These are phyloP conservation scores for Podila clonocystis DNA, from an alignment of 192 early-diverging fungal genomes.

Conservation along the genomic window DNA sequence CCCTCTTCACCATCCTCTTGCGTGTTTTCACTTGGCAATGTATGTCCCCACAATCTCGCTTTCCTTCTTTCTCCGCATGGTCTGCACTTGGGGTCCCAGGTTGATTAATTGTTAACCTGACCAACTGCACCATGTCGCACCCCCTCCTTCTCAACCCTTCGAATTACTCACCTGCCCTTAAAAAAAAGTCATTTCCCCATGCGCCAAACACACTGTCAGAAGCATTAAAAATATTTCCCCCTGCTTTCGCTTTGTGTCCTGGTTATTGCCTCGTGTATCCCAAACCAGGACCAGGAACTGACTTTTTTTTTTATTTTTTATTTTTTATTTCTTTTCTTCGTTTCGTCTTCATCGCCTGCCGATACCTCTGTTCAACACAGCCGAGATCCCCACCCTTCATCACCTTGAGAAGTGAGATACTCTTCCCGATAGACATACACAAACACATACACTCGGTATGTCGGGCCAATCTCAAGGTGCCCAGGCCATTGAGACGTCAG, in stretches of 20 bases:
- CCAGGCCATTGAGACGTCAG: conserved; percentile 43
- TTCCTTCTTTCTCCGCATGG: no score
- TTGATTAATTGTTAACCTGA: no score
- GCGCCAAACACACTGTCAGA: no score
- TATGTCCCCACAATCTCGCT: neutral
- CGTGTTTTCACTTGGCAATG: neutral
- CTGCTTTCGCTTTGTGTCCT: neutral
- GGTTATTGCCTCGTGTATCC: no score
- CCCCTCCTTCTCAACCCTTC: neutral
- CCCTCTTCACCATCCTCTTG: neutral
- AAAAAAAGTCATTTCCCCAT: neutral
- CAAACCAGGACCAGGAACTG: no score
- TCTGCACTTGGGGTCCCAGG: neutral
- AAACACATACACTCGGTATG: conserved; percentile 7
- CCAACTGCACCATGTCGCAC: no score
- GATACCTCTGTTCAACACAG: no score
- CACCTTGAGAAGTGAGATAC: no score
- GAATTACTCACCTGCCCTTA: neutral
- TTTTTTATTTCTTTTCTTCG: no score
- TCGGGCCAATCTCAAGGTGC: conserved; percentile 41
- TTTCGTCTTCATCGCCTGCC: no score
- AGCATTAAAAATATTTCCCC: neutral
- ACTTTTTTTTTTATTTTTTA: no score
- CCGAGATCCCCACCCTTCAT: neutral
- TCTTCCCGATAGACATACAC: no score